Conservation (phyloP, 768 basidiomycete species). For the Fomitopsis pulvina region DNA sequence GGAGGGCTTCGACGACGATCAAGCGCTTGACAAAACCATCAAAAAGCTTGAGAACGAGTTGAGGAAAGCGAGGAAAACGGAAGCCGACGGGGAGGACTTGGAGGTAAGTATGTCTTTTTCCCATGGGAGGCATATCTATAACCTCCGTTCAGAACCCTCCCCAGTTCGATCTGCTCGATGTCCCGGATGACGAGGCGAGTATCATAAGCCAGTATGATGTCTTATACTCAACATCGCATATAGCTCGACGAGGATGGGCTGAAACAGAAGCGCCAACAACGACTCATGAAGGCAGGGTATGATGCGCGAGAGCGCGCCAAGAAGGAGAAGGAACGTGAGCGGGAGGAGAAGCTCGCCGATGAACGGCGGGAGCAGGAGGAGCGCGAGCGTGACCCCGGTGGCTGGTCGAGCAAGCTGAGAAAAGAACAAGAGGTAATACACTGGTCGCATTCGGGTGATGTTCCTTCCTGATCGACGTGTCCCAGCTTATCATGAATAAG, state of each 20-base stretch:
- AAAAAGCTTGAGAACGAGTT: conserved; percentile 81
- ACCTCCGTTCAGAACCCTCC: conserved; percentile 43
- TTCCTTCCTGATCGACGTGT: not conserved
- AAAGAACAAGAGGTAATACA: conserved; percentile 71
- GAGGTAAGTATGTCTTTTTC: conserved; percentile 28
- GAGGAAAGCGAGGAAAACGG: conserved; percentile 76
- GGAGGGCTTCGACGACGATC: conserved; percentile 75
- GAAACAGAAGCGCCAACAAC: conserved; percentile 94
- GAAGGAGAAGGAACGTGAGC: conserved; percentile 84
- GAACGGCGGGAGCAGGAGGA: conserved; percentile 69
- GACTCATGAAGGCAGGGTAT: conserved; percentile 86
- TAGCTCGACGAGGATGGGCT: conserved; percentile 85
- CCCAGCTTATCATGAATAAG: conserved; percentile 67
- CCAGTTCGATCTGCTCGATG: conserved; percentile 85
- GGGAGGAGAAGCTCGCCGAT: conserved; percentile 55
- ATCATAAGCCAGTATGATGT: not conserved
- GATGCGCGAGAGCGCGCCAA: conserved; percentile 82
- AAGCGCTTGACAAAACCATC: conserved; percentile 70
- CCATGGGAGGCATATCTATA: not conserved
- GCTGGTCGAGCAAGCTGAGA: conserved; percentile 71
- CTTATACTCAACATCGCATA: not conserved
- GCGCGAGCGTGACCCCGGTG: conserved; percentile 59
- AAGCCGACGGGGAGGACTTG: conserved; percentile 59
- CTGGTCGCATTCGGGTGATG: not conserved
- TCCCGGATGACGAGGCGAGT: conserved; percentile 80